phyloP scores from a whole-genome alignment of 352 stramenopile species.

The Globisporangium acanthophoron region DNA sequence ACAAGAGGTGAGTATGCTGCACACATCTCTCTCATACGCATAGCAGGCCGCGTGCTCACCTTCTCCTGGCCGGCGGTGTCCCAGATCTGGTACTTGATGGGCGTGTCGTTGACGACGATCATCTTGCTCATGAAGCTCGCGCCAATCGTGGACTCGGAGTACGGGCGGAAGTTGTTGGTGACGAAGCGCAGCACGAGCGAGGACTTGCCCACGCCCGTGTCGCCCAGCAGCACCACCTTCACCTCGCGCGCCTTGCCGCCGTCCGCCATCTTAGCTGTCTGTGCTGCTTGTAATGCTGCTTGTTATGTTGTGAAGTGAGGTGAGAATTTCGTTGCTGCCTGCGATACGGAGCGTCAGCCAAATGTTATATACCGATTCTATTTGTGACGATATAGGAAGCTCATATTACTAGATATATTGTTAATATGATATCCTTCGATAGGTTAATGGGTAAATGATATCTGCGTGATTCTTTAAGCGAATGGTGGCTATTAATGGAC shows the following conservation, averaged over 20 bases:
- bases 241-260: constrained; percentile 78
- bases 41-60: constrained; percentile 6
- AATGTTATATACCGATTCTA: too few species aligned
- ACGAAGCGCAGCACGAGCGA: constrained; percentile 96
- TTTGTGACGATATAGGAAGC: too few species aligned
- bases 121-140: constrained; percentile 97
- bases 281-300: neutral
- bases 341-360: too few species aligned
- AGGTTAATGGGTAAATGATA: too few species aligned
- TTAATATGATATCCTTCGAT: too few species aligned
- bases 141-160: constrained; percentile 96
- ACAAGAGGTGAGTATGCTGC: too few species aligned
- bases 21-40: too few species aligned
- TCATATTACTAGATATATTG: too few species aligned
- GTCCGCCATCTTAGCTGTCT: constrained; percentile 36
- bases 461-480: too few species aligned
- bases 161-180: constrained; percentile 95
- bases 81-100: constrained; percentile 98
- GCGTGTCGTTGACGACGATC: constrained; percentile 88
- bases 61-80: constrained; percentile 97
- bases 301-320: neutral
- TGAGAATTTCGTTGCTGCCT: too few species aligned
- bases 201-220: constrained; percentile 95
- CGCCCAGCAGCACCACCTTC: constrained; percentile 90
- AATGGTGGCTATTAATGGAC: too few species aligned